Evolutionary conservation across 495 filamentous ascomycete genomes (phyloP).

Genomic region (Terfezia claveryi): DNA sequence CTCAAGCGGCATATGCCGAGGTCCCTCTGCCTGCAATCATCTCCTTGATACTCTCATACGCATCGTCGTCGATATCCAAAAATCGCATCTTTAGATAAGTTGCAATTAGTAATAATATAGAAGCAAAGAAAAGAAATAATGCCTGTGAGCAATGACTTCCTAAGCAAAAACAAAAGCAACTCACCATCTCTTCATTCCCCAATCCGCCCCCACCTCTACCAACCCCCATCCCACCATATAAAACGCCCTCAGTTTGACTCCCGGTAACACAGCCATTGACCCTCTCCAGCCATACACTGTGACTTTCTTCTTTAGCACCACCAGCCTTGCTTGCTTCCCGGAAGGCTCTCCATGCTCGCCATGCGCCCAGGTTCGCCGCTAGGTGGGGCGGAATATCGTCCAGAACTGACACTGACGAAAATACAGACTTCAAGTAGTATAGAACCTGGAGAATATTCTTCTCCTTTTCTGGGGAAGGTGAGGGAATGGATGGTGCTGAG

Average conservation of each 20-base stretch:
- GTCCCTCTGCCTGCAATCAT: background rate
- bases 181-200: slow-evolving; percentile 7
- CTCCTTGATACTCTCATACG: background rate
- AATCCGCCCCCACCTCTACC: background rate
- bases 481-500: slow-evolving; percentile 17
- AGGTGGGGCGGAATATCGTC: slow-evolving; percentile 60
- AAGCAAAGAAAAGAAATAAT: background rate
- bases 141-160: background rate
- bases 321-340: background rate
- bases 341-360: slow-evolving; percentile 53
- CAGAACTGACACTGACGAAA: slow-evolving; percentile 53
- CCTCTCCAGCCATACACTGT: slow-evolving; percentile 7
- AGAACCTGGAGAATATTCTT: slow-evolving; percentile 40
- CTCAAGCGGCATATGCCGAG: too few relatives aligned
- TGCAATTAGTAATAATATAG: background rate
- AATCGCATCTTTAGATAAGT: background rate
- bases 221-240: background rate
- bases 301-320: background rate
- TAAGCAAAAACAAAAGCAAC: background rate
- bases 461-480: slow-evolving; percentile 4
- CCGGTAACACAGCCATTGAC: slow-evolving; percentile 4
- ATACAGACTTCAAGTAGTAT: slow-evolving; percentile 57
- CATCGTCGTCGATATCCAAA: background rate
- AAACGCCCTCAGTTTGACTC: slow-evolving; percentile 1
- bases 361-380: slow-evolving; percentile 69